Conservation (phyloP, 1,284 basidiomycete species). For the Laetiporus sulphureus region DNA sequence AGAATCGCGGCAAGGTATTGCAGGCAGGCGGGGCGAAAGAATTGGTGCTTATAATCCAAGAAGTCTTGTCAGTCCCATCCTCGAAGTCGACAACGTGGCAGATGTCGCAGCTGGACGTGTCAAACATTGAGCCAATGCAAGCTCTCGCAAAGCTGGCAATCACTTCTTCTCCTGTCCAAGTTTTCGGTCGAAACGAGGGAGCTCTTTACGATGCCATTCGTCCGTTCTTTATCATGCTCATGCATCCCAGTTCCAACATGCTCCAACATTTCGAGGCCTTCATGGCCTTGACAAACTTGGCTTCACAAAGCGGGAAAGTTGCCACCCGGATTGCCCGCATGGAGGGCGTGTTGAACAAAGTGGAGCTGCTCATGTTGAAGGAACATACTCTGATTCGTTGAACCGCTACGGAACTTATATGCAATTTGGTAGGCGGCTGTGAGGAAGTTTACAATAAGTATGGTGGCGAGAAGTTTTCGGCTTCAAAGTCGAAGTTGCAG, state of each 20-base stretch:
- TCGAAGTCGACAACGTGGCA: conserved; percentile 15
- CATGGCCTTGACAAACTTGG: conserved; percentile 94
- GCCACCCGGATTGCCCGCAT: conserved; percentile 56
- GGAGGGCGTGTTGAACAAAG: conserved; percentile 57
- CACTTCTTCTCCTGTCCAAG: conserved; percentile 81
- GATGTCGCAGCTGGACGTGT: conserved; percentile 31
- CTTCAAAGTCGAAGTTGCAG: conserved; percentile 63
- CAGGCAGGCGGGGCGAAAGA: conserved; percentile 81
- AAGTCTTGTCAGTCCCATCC: conserved; percentile 22
- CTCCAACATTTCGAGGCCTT: conserved; percentile 88
- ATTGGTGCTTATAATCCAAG: conserved; percentile 55
- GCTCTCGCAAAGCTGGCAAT: conserved; percentile 92
- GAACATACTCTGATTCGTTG: conserved; percentile 80
- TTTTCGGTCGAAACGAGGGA: conserved; percentile 80
- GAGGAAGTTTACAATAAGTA: conserved; percentile 72
- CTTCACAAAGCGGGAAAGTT: conserved; percentile 68
- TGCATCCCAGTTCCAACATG: conserved; percentile 58
- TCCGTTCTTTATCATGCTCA: conserved; percentile 68
- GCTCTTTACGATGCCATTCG: conserved; percentile 76
- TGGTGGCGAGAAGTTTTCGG: conserved; percentile 34
- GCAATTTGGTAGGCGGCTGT: conserved; percentile 82
- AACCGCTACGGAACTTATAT: conserved; percentile 86
- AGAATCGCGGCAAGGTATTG: conserved; percentile 72
- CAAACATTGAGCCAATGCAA: conserved; percentile 69
- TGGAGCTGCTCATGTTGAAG: conserved; percentile 81